Evolutionary conservation across 1,139 yeast genomes (phyloP).

Genomic region (Kodamaea ohmeri): DNA sequence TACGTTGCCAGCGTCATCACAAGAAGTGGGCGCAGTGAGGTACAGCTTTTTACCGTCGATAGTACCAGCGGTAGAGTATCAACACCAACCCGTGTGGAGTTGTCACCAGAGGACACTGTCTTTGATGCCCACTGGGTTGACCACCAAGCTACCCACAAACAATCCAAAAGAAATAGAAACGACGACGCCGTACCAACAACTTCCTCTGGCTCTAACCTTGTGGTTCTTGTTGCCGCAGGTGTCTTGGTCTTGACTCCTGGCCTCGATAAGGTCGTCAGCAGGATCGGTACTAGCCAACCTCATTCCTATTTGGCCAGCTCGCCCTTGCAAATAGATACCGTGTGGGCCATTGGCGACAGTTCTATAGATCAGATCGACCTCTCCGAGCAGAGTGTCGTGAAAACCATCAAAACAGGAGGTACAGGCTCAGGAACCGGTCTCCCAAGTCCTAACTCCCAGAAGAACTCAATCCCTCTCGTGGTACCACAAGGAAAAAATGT

Average conservation of each 20-base stretch:
- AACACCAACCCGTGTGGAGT: conserved; percentile 15
- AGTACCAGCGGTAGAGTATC: conserved; percentile 6
- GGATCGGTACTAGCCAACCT: conserved; percentile 27
- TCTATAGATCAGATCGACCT: conserved; percentile 16
- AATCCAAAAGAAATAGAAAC: conserved; percentile 9
- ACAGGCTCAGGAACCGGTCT: conserved; percentile 3
- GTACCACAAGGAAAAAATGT: conserved; percentile 8
- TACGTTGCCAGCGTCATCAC: conserved; percentile 33
- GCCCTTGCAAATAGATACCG: conserved; percentile 14
- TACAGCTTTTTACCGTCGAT: conserved; percentile 29
- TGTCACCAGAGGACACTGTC: conserved; percentile 24
- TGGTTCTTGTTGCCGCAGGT: conserved; percentile 30
- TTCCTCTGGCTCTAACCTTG: neutral
- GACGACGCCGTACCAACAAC: conserved; percentile 8
- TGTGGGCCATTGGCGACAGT: conserved; percentile 19
- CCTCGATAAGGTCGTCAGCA: conserved; percentile 31
- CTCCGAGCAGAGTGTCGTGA: conserved; percentile 17
- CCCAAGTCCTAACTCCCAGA: conserved; percentile 10
- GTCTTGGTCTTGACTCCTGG: conserved; percentile 43
- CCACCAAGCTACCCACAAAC: conserved; percentile 14
- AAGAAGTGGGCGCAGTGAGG: conserved; percentile 34
- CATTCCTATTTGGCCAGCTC: conserved; percentile 12
- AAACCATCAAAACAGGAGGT: conserved; percentile 13
- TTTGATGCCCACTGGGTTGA: conserved; percentile 27
- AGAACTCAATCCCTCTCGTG: conserved; percentile 13